phyloP scores from a whole-genome alignment of 257 asterid genomes.

The Scutellaria galericulata region DNA sequence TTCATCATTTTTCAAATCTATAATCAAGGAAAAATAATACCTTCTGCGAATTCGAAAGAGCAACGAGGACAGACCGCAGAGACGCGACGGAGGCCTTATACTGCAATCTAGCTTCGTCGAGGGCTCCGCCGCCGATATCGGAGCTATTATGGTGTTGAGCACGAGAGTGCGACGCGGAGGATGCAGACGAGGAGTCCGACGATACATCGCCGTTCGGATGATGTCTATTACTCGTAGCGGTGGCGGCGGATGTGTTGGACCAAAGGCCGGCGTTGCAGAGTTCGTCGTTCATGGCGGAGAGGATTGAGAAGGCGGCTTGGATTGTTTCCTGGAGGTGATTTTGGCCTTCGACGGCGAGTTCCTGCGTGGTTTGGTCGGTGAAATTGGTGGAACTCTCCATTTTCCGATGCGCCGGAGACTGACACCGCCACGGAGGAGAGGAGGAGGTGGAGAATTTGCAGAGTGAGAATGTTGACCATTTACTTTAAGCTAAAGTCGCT shows the following conservation, averaged over 20 bases:
- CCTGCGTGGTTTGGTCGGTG: constrained; percentile 50
- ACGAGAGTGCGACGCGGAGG: constrained; percentile 56
- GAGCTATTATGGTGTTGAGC: constrained; percentile 46
- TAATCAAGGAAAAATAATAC: constrained; percentile 39
- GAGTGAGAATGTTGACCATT: background rate
- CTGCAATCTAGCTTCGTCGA: constrained; percentile 78
- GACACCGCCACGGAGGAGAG: background rate
- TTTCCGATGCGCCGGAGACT: background rate
- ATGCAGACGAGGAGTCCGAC: constrained; percentile 61
- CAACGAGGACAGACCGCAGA: constrained; percentile 67
- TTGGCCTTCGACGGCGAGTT: constrained; percentile 71
- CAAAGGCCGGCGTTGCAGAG: constrained; percentile 86
- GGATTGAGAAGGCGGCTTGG: constrained; percentile 73
- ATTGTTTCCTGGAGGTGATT: constrained; percentile 75
- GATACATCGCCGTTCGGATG: constrained; percentile 62
- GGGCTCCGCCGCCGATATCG: constrained; percentile 86
- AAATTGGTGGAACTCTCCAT: constrained; percentile 54
- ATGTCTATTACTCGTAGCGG: constrained; percentile 40
- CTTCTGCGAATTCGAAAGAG: constrained; percentile 69
- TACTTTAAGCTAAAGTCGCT: background rate
- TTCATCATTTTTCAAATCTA: background rate
- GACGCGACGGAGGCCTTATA: constrained; percentile 75
- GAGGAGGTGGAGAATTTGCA: background rate
- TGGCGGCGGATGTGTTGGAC: constrained; percentile 55
- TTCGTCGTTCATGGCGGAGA: constrained; percentile 87